A percentile compares a stretch with the other conserved stretches of the same genome.
Evolutionary conservation across 257 asterid species (phyloP).

Genomic region (Prunella vulgaris): DNA sequence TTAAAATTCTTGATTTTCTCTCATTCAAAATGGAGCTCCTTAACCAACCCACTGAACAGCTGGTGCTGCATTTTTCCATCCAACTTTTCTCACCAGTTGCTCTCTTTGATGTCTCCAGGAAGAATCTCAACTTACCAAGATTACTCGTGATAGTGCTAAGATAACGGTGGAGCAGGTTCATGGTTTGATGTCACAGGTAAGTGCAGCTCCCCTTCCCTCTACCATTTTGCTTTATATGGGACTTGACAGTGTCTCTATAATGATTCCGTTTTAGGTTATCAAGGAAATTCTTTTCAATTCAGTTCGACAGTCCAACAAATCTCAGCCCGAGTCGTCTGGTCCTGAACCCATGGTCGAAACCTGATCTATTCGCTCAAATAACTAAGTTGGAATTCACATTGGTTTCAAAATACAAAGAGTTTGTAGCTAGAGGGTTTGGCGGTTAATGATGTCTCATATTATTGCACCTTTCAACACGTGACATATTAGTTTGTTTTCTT

Average conservation of each 20-base stretch:
- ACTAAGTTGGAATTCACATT: background rate
- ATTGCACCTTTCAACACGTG: background rate
- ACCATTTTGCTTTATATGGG: background rate
- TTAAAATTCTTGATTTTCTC: background rate
- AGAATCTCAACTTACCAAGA: slow-evolving; percentile 90
- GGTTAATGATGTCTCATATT: background rate
- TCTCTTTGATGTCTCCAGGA: slow-evolving; percentile 48
- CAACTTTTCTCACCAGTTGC: background rate
- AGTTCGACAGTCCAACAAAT: slow-evolving; percentile 54
- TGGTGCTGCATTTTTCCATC: background rate
- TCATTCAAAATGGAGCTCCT: background rate
- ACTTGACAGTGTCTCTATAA: background rate
- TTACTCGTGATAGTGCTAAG: slow-evolving; percentile 90
- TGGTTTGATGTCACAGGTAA: slow-evolving; percentile 97
- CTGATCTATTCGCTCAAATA: slow-evolving; percentile 29
- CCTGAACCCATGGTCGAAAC: slow-evolving; percentile 94
- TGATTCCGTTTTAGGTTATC: slow-evolving; percentile 61
- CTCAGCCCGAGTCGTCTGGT: slow-evolving; percentile 50
- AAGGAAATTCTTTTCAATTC: slow-evolving; percentile 93
- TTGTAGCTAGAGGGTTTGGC: background rate
- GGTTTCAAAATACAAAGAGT: background rate
- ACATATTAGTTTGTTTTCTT: slow-evolving; percentile 1
- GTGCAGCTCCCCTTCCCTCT: slow-evolving; percentile 10
- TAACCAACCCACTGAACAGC: background rate
- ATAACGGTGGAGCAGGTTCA: slow-evolving; percentile 98